Conservation (phyloP, 1,139 yeast species). For the Taphrina deformans region DNA sequence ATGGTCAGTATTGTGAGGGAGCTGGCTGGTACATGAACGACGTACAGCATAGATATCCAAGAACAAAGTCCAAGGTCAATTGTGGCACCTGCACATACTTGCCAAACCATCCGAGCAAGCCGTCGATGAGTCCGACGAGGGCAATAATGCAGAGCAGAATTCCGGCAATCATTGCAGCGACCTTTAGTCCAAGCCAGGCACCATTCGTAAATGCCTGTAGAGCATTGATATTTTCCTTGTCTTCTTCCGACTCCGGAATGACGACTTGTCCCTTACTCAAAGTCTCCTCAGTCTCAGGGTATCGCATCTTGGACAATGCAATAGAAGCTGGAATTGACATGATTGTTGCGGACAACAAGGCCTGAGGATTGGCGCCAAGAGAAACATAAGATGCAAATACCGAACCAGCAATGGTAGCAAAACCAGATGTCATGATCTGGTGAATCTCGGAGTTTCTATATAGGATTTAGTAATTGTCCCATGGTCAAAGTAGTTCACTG, state of each 20-base stretch:
- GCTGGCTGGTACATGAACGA: not conserved
- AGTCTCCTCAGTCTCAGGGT: conserved; percentile 62
- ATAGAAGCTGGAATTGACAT: conserved; percentile 71
- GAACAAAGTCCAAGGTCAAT: conserved; percentile 59
- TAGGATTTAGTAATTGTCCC: not conserved
- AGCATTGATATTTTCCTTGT: conserved; percentile 55
- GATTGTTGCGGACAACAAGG: conserved; percentile 65
- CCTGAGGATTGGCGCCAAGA: conserved; percentile 64
- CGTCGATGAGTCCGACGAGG: conserved; percentile 60
- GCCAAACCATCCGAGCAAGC: conserved; percentile 64
- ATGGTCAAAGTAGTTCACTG: not conserved
- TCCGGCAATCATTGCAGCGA: conserved; percentile 62
- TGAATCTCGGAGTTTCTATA: conserved; percentile 58
- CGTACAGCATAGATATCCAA: conserved; percentile 54
- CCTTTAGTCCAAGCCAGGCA: conserved; percentile 60
- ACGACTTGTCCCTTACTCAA: conserved; percentile 55
- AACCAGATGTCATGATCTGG: conserved; percentile 66
- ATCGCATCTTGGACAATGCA: conserved; percentile 63
- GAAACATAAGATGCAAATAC: conserved; percentile 66
- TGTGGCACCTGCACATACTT: conserved; percentile 60
- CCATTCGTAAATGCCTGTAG: conserved; percentile 66
- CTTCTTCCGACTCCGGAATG: conserved; percentile 52
- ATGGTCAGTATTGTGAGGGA: too few relatives aligned
- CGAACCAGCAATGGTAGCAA: conserved; percentile 67
- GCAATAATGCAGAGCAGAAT: conserved; percentile 66